Evolutionary conservation across 1,284 basidiomycete genomes (phyloP).

Genomic region (Cryptococcus depauperatus): DNA sequence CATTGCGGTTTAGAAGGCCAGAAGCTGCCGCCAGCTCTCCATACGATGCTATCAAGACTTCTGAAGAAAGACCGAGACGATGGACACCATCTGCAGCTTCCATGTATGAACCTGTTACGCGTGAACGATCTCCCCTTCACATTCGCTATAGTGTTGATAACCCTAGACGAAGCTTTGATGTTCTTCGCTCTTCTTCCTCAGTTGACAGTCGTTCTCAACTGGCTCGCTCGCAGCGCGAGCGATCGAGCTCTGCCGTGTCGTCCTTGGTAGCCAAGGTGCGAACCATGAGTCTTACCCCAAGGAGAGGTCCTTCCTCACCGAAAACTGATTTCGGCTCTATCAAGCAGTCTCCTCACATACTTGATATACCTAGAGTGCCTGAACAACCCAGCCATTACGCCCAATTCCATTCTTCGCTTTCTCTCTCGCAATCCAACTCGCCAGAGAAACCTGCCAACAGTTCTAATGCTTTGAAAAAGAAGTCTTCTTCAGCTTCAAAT

Average conservation of each 20-base stretch:
- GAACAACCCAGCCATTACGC: neutral
- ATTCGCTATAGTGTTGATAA: constrained; percentile 9
- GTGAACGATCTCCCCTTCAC: constrained; percentile 9
- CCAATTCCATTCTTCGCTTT: constrained; percentile 1
- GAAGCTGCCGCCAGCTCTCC: constrained; percentile 6
- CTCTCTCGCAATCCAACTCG: constrained; percentile 1
- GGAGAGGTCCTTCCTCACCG: constrained; percentile 4
- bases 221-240: constrained; percentile 2
- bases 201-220: constrained; percentile 9
- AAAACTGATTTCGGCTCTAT: constrained; percentile 12
- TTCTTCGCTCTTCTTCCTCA: constrained; percentile 12
- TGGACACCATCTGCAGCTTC: constrained; percentile 15
- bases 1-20: constrained; percentile 4
- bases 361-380: neutral
- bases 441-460: constrained; percentile 6
- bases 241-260: constrained; percentile 11
- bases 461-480: constrained; percentile 19
- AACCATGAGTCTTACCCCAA: constrained; percentile 10
- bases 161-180: constrained; percentile 9
- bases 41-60: constrained; percentile 2
- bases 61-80: constrained; percentile 10
- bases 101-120: neutral
- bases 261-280: constrained; percentile 14
- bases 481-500: constrained; percentile 19
- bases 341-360: constrained; percentile 15